Conservation (phyloP, 805 yeast species). For the Candida sakaeoensis region DNA sequence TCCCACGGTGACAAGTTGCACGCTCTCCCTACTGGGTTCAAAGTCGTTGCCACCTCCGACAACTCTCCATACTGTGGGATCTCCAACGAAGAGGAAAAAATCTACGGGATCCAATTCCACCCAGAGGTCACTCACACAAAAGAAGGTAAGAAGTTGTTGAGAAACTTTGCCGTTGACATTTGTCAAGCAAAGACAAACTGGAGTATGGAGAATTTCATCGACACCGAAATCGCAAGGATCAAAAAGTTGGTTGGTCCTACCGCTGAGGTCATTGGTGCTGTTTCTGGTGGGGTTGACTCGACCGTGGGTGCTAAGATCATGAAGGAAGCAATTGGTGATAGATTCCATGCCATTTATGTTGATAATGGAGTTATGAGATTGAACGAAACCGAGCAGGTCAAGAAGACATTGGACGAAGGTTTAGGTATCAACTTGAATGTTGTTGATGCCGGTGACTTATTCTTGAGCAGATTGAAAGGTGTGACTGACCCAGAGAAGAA, state of each 20-base stretch:
- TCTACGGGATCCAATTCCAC: slow-evolving; percentile 97
- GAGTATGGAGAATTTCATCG: slow-evolving; percentile 98
- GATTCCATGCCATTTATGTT: slow-evolving; percentile 97
- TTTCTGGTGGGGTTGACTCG: slow-evolving; percentile 98
- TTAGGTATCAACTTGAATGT: slow-evolving; percentile 93
- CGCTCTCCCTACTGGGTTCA: slow-evolving; percentile 85
- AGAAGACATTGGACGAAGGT: slow-evolving; percentile 86
- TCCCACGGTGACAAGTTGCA: slow-evolving; percentile 96
- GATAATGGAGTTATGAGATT: slow-evolving; percentile 97
- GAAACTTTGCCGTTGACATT: slow-evolving; percentile 88
- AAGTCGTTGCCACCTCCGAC: slow-evolving; percentile 82
- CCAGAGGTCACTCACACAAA: slow-evolving; percentile 97
- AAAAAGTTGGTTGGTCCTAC: slow-evolving; percentile 90
- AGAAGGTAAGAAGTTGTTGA: slow-evolving; percentile 81
- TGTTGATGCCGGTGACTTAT: slow-evolving; percentile 90
- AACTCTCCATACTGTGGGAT: slow-evolving; percentile 97
- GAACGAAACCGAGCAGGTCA: slow-evolving; percentile 86
- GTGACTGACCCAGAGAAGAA: slow-evolving; percentile 98
- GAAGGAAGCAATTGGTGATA: slow-evolving; percentile 97
- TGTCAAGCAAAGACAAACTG: slow-evolving; percentile 87
- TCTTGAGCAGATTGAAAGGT: slow-evolving; percentile 81
- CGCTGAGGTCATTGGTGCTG: slow-evolving; percentile 99
- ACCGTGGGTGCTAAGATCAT: slow-evolving; percentile 98
- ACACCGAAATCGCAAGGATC: slow-evolving; percentile 92
- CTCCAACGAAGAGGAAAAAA: slow-evolving; percentile 64